Evolutionary conservation across 2,329 filamentous ascomycete species (phyloP), one percentile per base, ranked within the genome.

Genomic region (Parasarocladium wereldwijsianum): DNA sequence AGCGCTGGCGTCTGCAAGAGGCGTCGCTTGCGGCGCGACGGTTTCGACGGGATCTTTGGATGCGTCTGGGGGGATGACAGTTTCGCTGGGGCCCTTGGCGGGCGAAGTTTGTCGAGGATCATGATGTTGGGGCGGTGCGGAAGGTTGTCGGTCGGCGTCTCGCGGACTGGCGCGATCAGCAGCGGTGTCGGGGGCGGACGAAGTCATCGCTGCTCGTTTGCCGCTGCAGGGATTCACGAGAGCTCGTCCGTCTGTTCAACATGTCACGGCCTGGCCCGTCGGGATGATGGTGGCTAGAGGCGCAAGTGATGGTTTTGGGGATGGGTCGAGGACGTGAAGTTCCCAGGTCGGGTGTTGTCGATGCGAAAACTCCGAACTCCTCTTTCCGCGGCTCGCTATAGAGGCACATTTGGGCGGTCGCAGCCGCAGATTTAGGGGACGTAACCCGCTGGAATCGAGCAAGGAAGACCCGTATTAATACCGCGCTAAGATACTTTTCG

Each of bases 151-250:
- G 24, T 17, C 23, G 24, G 22, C 24, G 26, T 16, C 30, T 26
- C 12, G 25, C 15, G 22, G 15, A 17, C 31, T 19, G 26, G 17
- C 23, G 23, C 23, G 30, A 13, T 27, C 23, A 14, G 21, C 30
- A 23, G 24, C 8, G 30, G 47, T 52, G 52, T 51, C 55, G 50
- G 50, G 56, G 50, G 56, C 56, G 47, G 64, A 66, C 66, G 65
- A 70, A 67, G 62, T 68, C 66, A 70, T 70, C 64, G 64, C 66
- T 69, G 52, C 55, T 60, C 28, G 28, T 30, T 12, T n/a, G 12
- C 11, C 12, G 50, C 47, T 45, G 38, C n/a, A n/a, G 14, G 17
- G 17, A 10, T 17, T 4, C 24, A 30, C 42, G 51, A 63, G 63
- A 66, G 65, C 64, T 68, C 63, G 56, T 68, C 65, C 64, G 63